Base-by-base conservation (phyloP, 2,329 filamentous ascomycete genomes). In the Fusarium lateritium region DNA sequence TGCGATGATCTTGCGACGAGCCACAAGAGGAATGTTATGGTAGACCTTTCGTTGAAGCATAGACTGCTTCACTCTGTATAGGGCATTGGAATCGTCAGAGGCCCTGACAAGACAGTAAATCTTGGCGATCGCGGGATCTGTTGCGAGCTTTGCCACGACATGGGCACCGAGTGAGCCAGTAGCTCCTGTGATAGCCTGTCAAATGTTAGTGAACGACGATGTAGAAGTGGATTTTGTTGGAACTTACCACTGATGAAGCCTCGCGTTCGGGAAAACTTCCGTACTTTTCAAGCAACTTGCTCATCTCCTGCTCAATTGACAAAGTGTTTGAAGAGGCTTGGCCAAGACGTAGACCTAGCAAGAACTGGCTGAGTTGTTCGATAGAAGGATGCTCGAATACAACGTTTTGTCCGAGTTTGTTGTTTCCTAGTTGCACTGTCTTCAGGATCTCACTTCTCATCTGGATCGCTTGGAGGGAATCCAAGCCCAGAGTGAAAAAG, bases 111-210 rank as follows among this genome's bases (percentile, higher is more conserved):
- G 78, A 52, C 81, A 82, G 78, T 83, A 86, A 1, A 87, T 79
- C 17, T 77, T 76, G 34, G 79, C 80, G 19, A 91, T 82, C 50
- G 89, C 87, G 19, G 85, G 83, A 39, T 86, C 81, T 3, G 84
- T 81, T 7, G 88, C 84, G 8, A 91, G 81, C 17, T 89, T 83
- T 2, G 85, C 83, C 3, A 88, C 80, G 1, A 89, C 78, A 62
- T 89, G 86, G 1, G 86, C 83, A 9, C 89, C 89, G 1, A 91
- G 79, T 9, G 86, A 86, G 2, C 89, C 89, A 1, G 89, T 90
- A 0, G 84, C 83, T 10, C 88, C 88, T 2, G 88, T 91, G n/a
- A 90, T 75, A 19, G 55, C 65, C 11, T 69, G 33, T 9, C 9
- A 55, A 19, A 2, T 51, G 17, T 51, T 21, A 51, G 44, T 15